phyloP scores from a whole-genome alignment of 1,284 basidiomycete species.

The Fomitopsis schrenkii region DNA sequence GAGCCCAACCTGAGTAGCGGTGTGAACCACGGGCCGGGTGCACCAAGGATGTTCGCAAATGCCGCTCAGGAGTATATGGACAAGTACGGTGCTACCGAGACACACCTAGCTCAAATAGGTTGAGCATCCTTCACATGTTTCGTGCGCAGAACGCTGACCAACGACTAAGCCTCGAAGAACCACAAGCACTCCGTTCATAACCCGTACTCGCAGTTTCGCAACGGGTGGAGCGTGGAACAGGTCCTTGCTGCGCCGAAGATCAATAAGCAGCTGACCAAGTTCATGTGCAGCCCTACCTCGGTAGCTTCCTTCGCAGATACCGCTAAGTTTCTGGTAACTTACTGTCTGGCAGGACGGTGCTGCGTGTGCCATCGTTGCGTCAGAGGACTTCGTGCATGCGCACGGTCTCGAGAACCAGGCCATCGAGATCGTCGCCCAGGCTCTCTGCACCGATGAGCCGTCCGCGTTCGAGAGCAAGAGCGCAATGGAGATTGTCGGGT shows the following conservation, averaged over 20 bases:
- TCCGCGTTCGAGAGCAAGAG: conserved; percentile 60
- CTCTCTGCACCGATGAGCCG: conserved; percentile 62
- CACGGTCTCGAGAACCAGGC: conserved; percentile 83
- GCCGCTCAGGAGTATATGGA: conserved; percentile 77
- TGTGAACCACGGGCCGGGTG: conserved; percentile 63
- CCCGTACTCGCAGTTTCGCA: conserved; percentile 83
- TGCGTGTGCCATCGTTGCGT: conserved; percentile 73
- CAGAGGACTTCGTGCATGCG: conserved; percentile 76
- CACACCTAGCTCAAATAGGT: conserved; percentile 78
- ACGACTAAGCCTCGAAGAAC: conserved; percentile 67
- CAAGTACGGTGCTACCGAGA: conserved; percentile 67
- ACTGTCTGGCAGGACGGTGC: conserved; percentile 58
- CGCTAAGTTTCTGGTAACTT: not conserved
- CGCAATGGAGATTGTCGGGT: conserved; percentile 75
- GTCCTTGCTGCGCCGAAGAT: conserved; percentile 65
- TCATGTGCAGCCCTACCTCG: conserved; percentile 87
- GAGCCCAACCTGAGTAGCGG: conserved; percentile 51
- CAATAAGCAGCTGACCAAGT: conserved; percentile 74
- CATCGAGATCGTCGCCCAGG: conserved; percentile 71
- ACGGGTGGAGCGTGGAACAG: conserved; percentile 71
- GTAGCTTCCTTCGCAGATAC: conserved; percentile 26
- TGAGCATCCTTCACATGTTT: conserved; percentile 11
- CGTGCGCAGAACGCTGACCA: not conserved
- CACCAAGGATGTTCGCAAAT: conserved; percentile 76
- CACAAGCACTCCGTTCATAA: conserved; percentile 81